Conservation (phyloP, 148 eudicot species). For the Fallopia convolvulus region DNA sequence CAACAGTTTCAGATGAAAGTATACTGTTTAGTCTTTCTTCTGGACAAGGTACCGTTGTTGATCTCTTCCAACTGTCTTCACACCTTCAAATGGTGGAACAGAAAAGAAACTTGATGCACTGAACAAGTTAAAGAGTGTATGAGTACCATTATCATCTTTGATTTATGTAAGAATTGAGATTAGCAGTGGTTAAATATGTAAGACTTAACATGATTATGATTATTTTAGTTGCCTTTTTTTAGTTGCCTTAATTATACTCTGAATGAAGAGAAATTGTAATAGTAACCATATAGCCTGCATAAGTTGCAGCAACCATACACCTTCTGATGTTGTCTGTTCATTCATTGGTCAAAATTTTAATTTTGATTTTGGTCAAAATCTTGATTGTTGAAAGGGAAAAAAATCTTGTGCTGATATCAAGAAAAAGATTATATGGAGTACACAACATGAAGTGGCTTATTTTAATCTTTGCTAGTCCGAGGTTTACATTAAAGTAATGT, state of each 20-base stretch:
- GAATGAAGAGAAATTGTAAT: neutral
- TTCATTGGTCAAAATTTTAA: neutral
- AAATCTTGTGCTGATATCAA: neutral
- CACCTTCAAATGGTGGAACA: constrained; percentile 60
- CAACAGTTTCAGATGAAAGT: constrained; percentile 19
- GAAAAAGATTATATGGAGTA: neutral
- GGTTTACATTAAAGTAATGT: constrained; percentile 5
- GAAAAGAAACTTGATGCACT: constrained; percentile 25
- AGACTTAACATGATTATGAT: neutral
- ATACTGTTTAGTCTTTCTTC: constrained; percentile 18
- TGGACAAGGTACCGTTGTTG: constrained; percentile 36
- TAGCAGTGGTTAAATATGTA: neutral
- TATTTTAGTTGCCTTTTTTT: neutral
- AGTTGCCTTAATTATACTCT: neutral
- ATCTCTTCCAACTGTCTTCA: constrained; percentile 54
- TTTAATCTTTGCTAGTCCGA: neutral
- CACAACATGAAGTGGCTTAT: neutral
- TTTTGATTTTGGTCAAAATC: neutral
- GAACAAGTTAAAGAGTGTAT: neutral
- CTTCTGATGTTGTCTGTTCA: neutral
- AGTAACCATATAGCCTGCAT: constrained; percentile 5
- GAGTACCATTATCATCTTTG: neutral
- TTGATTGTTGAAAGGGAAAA: neutral
- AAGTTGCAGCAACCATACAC: neutral
- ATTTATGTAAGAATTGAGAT: neutral